A percentile compares a stretch with the other conserved stretches of the same genome.
Evolutionary conservation across 139 green algal genomes (phyloP).

Genomic region (Dunaliella primolecta): DNA sequence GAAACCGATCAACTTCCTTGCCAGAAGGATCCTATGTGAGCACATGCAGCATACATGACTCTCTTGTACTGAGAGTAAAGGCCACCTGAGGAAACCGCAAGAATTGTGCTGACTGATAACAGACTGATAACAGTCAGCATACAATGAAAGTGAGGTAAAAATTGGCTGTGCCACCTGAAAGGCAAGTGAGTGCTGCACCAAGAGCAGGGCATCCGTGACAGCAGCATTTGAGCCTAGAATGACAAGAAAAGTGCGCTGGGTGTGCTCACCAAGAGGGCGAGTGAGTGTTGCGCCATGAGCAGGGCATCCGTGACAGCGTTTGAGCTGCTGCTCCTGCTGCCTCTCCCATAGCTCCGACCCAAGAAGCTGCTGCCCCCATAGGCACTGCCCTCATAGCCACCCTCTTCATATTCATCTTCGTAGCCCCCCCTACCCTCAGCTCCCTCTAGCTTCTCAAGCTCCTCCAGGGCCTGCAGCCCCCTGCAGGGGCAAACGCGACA

Average conservation of each 20-base stretch:
- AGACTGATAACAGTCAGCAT: too few relatives aligned
- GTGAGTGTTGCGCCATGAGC: background rate
- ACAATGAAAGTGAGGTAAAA: too few relatives aligned
- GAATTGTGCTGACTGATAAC: too few relatives aligned
- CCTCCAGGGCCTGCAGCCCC: background rate
- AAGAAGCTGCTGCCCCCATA: background rate
- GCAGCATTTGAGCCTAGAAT: too few relatives aligned
- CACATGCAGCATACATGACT: too few relatives aligned
- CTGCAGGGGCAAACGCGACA: too few relatives aligned
- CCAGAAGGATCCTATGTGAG: too few relatives aligned
- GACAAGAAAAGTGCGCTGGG: too few relatives aligned
- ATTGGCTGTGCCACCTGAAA: background rate
- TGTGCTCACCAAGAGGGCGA: background rate
- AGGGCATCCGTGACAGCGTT: background rate
- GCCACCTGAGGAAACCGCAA: too few relatives aligned
- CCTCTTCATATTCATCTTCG: background rate
- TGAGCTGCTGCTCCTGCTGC: background rate
- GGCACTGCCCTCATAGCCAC: background rate
- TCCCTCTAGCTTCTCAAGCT: background rate
- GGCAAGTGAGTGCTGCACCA: background rate
- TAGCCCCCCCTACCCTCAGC: background rate
- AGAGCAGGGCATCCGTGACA: background rate
- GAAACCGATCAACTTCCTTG: too few relatives aligned
- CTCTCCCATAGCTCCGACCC: background rate
- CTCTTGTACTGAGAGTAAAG: too few relatives aligned